phyloP scores from a whole-genome alignment of 75 land plant species.

The Pinus taeda region DNA sequence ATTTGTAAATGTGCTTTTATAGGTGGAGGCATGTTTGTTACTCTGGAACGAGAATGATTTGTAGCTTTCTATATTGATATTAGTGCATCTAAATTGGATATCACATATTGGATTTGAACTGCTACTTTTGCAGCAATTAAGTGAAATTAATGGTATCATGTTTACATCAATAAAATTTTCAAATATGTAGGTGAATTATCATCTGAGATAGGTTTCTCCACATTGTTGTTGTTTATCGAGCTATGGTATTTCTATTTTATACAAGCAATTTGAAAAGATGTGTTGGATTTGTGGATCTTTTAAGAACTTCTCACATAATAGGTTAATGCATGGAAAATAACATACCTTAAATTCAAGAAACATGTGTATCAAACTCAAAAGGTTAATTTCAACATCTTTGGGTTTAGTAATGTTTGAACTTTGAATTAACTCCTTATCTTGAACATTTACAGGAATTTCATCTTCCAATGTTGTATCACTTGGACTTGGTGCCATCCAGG shows the following conservation, averaged over 20 bases:
- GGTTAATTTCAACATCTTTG: not conserved
- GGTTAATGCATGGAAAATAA: not conserved
- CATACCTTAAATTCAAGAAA: not conserved
- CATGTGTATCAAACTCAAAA: not conserved
- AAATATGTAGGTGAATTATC: conserved; percentile 61
- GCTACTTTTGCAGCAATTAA: conserved; percentile 73
- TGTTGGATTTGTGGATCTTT: not conserved
- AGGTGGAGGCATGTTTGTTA: not conserved
- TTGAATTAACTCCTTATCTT: not conserved
- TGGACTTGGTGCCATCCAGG: conserved; percentile 74
- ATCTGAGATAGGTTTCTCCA: not conserved
- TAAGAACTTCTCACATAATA: not conserved
- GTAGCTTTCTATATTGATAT: not conserved
- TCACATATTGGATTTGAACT: conserved; percentile 77
- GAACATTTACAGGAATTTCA: conserved; percentile 1
- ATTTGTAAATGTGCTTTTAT: too few relatives aligned
- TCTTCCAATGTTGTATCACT: conserved; percentile 49
- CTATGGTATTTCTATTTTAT: not conserved
- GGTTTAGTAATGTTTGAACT: not conserved
- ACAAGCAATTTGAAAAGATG: not conserved
- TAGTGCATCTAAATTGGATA: not conserved
- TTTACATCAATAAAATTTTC: conserved; percentile 80
- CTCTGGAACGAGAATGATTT: not conserved
- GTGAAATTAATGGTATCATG: conserved; percentile 84
- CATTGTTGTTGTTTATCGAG: not conserved